Base-by-base conservation (phyloP, 305 asterid species). In the Fraxinus dipetala region DNA sequence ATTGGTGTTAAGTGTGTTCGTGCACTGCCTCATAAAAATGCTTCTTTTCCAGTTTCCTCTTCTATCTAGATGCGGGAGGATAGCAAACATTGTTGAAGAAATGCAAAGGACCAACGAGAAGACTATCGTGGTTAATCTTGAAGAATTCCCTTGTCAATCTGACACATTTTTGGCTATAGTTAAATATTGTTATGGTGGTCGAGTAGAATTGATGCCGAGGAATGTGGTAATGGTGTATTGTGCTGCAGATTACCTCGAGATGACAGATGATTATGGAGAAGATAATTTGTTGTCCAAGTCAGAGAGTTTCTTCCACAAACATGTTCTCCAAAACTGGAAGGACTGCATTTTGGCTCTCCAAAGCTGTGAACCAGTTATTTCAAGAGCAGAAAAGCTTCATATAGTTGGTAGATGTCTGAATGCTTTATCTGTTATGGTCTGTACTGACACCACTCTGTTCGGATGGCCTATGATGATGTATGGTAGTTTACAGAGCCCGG, bases 381-480 rank as follows among this genome's bases (percentile, higher is more conserved):
- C 92, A 80, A 89, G 81, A 82, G 98, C 97, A 5, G 96, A 91
- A 78, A 90, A 94, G 78, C 96, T 95, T 72, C 92, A 92, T 73
- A 94, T 95, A 73, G 83, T 85, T 69, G 86, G 85, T 85, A 88
- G 91, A 87, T 94, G 97, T 80, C 81, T 89, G 80, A 85, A 88
- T 38, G 91, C 97, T 1, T 76, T 95, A 78, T 89, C 98, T 18
- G 92, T 91, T 34, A 94, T 95, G 99, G 93, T 89, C 81, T 91
- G 96, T 83, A 95, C 99, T 5, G 99, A 95, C 78, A 95, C 96
- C 56, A 90, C 93, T 80, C 86, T 94, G 73, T 95, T 94, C 81
- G 99, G 99, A 18, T 95, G 99, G 99, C 99, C 99, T 10, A 94
- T 95, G 99, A 85, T 85, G 95, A 91, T 95, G 98, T 94, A 95